These are phyloP conservation scores for Penicillium tannophilum DNA, from an alignment of 495 filamentous ascomycete genomes.

Conservation along the genomic window DNA sequence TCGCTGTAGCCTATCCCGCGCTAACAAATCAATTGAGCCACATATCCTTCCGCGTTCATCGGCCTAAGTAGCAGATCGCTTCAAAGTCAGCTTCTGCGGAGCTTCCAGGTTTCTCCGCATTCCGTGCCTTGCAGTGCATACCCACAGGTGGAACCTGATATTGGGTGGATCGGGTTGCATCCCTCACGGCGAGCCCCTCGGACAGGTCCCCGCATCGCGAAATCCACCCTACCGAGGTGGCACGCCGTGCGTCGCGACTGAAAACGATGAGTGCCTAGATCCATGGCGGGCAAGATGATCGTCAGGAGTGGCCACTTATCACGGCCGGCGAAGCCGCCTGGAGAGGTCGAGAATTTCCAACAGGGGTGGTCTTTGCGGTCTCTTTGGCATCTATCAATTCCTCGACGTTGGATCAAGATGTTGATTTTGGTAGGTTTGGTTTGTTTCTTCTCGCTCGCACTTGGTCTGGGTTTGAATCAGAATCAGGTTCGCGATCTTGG, in stretches of 20 bases:
- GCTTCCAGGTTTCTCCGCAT: constrained; percentile 18
- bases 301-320: constrained; percentile 30
- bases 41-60: constrained; percentile 18
- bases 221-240: constrained; percentile 23
- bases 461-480: constrained; percentile 18
- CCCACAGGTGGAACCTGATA: constrained; percentile 18
- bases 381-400: constrained; percentile 22
- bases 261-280: constrained; percentile 32
- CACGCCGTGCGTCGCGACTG: constrained; percentile 25
- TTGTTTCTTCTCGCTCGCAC: constrained; percentile 23
- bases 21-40: not conserved
- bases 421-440: constrained; percentile 24
- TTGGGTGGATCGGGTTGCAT: constrained; percentile 26
- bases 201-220: constrained; percentile 21
- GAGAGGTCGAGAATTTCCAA: constrained; percentile 19
- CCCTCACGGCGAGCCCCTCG: constrained; percentile 25
- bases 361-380: constrained; percentile 22
- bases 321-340: constrained; percentile 24
- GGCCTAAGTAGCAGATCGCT: not conserved
- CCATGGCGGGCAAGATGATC: constrained; percentile 27
- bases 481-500: constrained; percentile 6
- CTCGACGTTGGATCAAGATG: constrained; percentile 34
- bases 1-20: not conserved
- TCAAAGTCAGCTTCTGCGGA: not conserved
- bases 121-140: constrained; percentile 30